These are phyloP conservation scores for Vitis rupestris DNA, from an alignment of 164 flowering plant species.

Conservation along the genomic window DNA sequence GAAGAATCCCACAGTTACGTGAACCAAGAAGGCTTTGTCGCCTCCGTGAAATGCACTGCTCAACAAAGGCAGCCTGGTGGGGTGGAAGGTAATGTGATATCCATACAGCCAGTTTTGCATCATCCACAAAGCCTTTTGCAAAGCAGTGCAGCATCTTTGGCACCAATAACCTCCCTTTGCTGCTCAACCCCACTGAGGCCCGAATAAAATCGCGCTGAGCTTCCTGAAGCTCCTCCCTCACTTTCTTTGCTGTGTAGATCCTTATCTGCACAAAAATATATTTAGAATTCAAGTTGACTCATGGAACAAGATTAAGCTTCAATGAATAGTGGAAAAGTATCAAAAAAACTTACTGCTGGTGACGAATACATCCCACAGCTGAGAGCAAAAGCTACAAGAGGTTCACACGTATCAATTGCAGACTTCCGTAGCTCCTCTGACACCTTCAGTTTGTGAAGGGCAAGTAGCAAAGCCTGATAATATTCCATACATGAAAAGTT, in stretches of 20 bases:
- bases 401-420: slow-evolving; percentile 54
- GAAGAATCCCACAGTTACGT: slow-evolving; percentile 59
- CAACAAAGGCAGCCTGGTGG: slow-evolving; percentile 63
- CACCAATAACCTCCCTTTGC: slow-evolving; percentile 65
- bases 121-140: slow-evolving; percentile 55
- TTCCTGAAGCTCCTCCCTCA: slow-evolving; percentile 59
- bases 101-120: slow-evolving; percentile 59
- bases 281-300: too few relatives aligned
- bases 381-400: slow-evolving; percentile 66
- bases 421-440: slow-evolving; percentile 60
- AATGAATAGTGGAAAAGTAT: neutral
- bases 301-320: too few relatives aligned
- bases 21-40: slow-evolving; percentile 56
- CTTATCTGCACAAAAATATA: slow-evolving; percentile 46
- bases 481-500: neutral
- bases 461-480: slow-evolving; percentile 71
- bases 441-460: slow-evolving; percentile 66
- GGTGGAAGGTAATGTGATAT: slow-evolving; percentile 61
- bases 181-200: slow-evolving; percentile 74
- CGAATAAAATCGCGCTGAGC: slow-evolving; percentile 64
- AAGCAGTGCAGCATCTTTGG: slow-evolving; percentile 76
- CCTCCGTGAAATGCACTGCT: slow-evolving; percentile 57
- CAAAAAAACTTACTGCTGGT: slow-evolving; percentile 53
- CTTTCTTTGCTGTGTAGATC: slow-evolving; percentile 56
- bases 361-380: slow-evolving; percentile 84